Evolutionary conservation across 768 basidiomycete species (phyloP).

Genomic region (Naganishia friedmannii): DNA sequence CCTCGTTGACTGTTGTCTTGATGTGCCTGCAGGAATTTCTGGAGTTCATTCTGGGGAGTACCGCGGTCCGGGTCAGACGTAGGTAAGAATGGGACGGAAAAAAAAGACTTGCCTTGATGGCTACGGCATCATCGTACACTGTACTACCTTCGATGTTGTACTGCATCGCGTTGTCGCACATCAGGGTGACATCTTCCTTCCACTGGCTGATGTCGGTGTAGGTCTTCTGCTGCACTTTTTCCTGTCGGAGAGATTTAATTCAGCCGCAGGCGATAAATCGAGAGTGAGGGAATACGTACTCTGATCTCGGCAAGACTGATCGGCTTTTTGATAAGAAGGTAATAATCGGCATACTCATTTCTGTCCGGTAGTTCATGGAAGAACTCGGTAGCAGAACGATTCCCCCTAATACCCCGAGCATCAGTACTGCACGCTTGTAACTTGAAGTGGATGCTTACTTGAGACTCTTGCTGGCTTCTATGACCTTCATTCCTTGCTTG

Average conservation of each 20-base stretch:
- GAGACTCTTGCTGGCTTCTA: conserved; percentile 39
- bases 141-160: conserved; percentile 76
- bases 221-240: conserved; percentile 74
- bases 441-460: conserved; percentile 37
- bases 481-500: conserved; percentile 41
- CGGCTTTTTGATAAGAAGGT: conserved; percentile 70
- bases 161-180: conserved; percentile 80
- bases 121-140: conserved; percentile 46
- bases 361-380: conserved; percentile 82
- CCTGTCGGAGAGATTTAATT: conserved; percentile 64
- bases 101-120: conserved; percentile 37
- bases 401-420: not conserved
- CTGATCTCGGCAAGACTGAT: conserved; percentile 88
- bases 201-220: conserved; percentile 69
- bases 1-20: not conserved
- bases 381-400: conserved; percentile 55
- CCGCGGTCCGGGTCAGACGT: not conserved
- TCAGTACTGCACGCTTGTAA: not conserved
- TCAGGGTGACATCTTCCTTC: conserved; percentile 79
- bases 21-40: not conserved
- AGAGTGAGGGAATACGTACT: conserved; percentile 38
- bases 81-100: not conserved
- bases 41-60: not conserved
- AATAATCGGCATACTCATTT: conserved; percentile 72
- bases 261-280: conserved; percentile 30